Evolutionary conservation across 1,284 basidiomycete genomes (phyloP), one percentile per base, ranked within the genome.

Genomic region (Tilletiopsis washingtonensis): DNA sequence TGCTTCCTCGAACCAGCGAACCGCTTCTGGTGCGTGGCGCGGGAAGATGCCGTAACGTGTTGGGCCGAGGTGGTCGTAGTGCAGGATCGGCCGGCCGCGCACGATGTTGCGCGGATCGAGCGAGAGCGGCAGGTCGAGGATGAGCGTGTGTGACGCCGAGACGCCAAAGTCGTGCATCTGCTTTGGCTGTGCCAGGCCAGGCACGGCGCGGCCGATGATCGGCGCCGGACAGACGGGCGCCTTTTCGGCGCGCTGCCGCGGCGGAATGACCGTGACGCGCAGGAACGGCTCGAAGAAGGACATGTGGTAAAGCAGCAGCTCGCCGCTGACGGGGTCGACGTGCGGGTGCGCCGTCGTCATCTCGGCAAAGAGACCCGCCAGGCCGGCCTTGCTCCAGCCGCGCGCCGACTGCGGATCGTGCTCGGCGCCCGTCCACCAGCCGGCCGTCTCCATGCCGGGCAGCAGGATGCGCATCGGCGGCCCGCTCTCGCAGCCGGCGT

Each of bases 141-240:
- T 66, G 47, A 78, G 67, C 2, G 77, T 76, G 17, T 55, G 43
- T 0, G 74, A 74, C 12, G 70, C 64, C 0, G 76, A 76, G 4
- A 71, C 75, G 19, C 72, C 77, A 58, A 78, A 78, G 61, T 79
- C 78, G 61, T 78, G 77, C 77, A 78, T 78, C 75, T 78, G 75
- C 61, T 69, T 67, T 15, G 73, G 70, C 21, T 69, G 64, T 4
- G 54, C 45, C 34, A 70, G 39, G 7, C 63, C 70, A 9, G 56
- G 56, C 3, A 72, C 63, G 4, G 59, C 38, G 11, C 54, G 43
- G n/a, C 62, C 66, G 14, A 65, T 56, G 29, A 69, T 37, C 27
- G 51, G 49, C 53, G 21, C 49, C 45, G 1, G n/a, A n/a, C n/a
- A 2, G 43, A 38, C 5, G 43, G 26, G 7, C 34, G 12, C 4